Conservation (phyloP, 306 rosid species). For the Quercus ilex region DNA sequence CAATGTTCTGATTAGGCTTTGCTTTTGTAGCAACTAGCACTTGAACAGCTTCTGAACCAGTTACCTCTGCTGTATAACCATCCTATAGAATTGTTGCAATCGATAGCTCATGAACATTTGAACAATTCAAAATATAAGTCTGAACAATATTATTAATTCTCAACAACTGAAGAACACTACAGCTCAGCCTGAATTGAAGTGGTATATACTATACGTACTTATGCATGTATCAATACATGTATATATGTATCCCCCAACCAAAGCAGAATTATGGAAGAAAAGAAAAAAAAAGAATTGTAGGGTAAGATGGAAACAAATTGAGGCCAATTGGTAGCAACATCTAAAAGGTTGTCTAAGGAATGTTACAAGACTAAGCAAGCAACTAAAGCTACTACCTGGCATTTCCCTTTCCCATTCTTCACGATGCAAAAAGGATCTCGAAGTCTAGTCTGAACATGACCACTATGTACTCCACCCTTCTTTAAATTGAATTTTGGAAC, state of each 20-base stretch:
- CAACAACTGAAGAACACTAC: background rate
- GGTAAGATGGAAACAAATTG: too few species aligned
- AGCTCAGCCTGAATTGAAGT: too few species aligned
- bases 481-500: conserved; percentile 58
- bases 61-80: conserved; percentile 69
- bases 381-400: conserved; percentile 45
- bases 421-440: conserved; percentile 75
- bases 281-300: too few species aligned
- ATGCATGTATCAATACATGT: background rate
- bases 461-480: conserved; percentile 82
- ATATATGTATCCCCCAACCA: background rate
- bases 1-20: conserved; percentile 49
- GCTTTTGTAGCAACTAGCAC: conserved; percentile 91
- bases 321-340: too few species aligned
- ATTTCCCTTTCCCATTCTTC: conserved; percentile 72
- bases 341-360: background rate
- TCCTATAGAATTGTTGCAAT: conserved; percentile 49
- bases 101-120: conserved; percentile 1
- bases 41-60: conserved; percentile 56
- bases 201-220: too few species aligned
- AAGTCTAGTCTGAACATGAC: conserved; percentile 81
- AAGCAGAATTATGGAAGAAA: too few species aligned
- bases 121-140: background rate
- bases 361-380: background rate
- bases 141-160: background rate